Base-by-base conservation (phyloP, 352 stramenopile genomes). In the Phytophthora sansomeana region DNA sequence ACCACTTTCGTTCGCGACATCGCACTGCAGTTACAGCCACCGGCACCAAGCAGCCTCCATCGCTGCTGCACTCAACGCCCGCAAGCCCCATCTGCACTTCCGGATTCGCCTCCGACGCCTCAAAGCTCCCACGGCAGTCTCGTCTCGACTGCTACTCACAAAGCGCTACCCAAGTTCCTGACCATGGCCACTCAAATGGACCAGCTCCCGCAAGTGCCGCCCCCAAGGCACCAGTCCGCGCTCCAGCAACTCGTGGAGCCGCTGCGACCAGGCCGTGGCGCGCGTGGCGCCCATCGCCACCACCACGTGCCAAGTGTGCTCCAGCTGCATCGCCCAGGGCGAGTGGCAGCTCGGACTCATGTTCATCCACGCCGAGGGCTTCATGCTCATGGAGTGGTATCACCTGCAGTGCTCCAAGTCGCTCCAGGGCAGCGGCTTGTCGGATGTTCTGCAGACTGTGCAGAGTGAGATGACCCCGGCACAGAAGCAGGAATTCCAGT, bases 371-470 rank as follows among this genome's bases (percentile, higher is more conserved):
- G 73, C 91, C 61, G 86, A 94, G 38, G 86, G 86, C 55, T 94
- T 92, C 74, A 92, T 94, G 86, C 78, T 94, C 63, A 91, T 94
- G 82, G 86, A 94, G 67, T 94, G 86, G 86, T 80, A 92, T 67
- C 86, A 94, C 64, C 60, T 94, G 26, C 69, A 77, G 42, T 94
- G 86, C 73, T 78, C 73, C 49, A 69, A 72, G 38, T 62, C 63
- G 49, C 69, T 92, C n/a, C 80, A 84, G 2, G 81, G 75, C 53
- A 73, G 69, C 48, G 72, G 72, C 14, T 66, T 90, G 32, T 69
- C 69, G 30, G 74, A 89, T 33, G 66, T 92, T 42, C 64, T 92
- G 19, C 66, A 85, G 35, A 81, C 69, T 6, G 84, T 87, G 48
- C 81, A 90, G 62, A 86, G 55, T 30, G 84, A 91, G 62, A 91